Conservation (phyloP, 2,329 filamentous ascomycete genomes). For the Zymoseptoria brevis region DNA sequence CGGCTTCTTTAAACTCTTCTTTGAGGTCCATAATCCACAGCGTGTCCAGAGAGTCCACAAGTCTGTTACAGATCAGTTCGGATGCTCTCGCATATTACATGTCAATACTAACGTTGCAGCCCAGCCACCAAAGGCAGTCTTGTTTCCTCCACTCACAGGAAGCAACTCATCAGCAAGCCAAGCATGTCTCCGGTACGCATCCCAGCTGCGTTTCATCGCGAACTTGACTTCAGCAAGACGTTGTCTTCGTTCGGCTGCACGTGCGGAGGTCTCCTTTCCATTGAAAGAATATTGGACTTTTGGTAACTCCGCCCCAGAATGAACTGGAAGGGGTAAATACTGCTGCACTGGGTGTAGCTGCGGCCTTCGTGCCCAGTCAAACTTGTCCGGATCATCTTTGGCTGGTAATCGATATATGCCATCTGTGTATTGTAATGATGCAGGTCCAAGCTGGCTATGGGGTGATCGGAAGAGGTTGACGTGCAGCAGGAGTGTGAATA, state of each 20-base stretch:
- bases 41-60: conserved; percentile 69
- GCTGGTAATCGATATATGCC: background rate
- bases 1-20: conserved; percentile 57
- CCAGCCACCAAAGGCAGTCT: conserved; percentile 84
- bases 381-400: background rate
- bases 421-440: background rate
- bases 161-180: conserved; percentile 80
- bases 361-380: conserved; percentile 10
- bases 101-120: conserved; percentile 53
- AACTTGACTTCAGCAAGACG: conserved; percentile 49
- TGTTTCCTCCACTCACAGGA: conserved; percentile 54
- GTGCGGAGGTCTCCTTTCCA: background rate
- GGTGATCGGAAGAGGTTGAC: conserved; percentile 1
- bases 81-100: rapidly evolving
- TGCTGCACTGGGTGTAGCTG: conserved; percentile 10
- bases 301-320: conserved; percentile 3
- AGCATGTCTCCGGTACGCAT: conserved; percentile 68
- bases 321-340: conserved; percentile 3
- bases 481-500: conserved; percentile 8
- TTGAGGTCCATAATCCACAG: conserved; percentile 64
- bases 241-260: conserved; percentile 5
- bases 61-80: conserved; percentile 1
- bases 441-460: background rate
- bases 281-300: conserved; percentile 8
- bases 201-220: conserved; percentile 72